Evolutionary conservation across 208 protist genomes (phyloP).

Genomic region (Angomonas ambiguus): DNA sequence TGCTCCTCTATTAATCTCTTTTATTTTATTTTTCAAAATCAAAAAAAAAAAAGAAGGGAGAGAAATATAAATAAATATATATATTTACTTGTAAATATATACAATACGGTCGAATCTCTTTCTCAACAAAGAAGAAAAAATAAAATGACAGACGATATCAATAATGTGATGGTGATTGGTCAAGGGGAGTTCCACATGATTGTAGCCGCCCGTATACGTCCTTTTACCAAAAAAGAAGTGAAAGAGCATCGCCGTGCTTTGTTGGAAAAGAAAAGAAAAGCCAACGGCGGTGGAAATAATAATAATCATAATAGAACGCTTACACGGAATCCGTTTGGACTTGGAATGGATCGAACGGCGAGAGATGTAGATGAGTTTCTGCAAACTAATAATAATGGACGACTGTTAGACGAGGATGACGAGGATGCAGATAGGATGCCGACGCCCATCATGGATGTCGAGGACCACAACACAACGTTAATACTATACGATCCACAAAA

Average conservation of each 20-base stretch:
- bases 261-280: constrained; percentile 10
- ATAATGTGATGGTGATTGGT: not conserved
- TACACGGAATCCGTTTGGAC: constrained; percentile 39
- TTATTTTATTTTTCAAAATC: not conserved
- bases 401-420: not conserved
- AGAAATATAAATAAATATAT: not conserved
- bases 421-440: constrained; percentile 15
- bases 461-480: constrained; percentile 41
- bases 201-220: constrained; percentile 56
- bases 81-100: too few relatives aligned
- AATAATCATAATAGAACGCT: constrained; percentile 1
- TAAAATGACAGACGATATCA: not conserved
- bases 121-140: constrained; percentile 1
- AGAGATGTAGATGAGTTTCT: not conserved
- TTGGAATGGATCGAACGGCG: constrained; percentile 14
- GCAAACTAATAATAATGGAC: not conserved
- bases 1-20: not conserved
- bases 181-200: constrained; percentile 37
- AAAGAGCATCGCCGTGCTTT: constrained; percentile 5
- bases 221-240: constrained; percentile 44
- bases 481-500: constrained; percentile 32
- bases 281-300: not conserved
- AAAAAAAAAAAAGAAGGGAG: constrained; percentile 8
- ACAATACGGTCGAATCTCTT: not conserved
- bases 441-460: constrained; percentile 46